A percentile compares a stretch with the other conserved stretches of the same genome.
Conservation (phyloP, 331 rosid genomes). For the Malus hybrid region DNA sequence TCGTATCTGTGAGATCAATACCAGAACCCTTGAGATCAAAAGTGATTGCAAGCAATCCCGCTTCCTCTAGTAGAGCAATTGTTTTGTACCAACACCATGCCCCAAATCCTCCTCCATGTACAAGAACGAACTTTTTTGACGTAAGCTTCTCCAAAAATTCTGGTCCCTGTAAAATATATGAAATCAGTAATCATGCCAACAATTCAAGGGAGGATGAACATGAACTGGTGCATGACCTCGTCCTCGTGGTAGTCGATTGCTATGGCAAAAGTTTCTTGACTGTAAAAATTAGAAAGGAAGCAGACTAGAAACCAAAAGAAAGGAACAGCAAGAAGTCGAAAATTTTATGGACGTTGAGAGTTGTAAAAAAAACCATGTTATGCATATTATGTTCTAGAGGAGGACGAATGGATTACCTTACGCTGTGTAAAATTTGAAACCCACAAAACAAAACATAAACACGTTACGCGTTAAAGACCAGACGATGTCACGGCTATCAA, state of each 20-base stretch:
- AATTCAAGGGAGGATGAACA: neutral
- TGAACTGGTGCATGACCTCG: neutral
- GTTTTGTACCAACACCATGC: conserved; percentile 99
- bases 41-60: conserved; percentile 66
- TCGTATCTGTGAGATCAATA: conserved; percentile 78
- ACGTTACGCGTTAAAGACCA: neutral
- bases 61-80: conserved; percentile 72
- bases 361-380: neutral
- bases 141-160: conserved; percentile 54
- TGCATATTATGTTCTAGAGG: neutral
- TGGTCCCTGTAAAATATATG: conserved; percentile 31
- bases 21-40: conserved; percentile 93
- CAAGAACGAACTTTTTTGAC: conserved; percentile 58
- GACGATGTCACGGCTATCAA: neutral
- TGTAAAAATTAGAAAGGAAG: neutral
- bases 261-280: neutral
- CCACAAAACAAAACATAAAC: neutral
- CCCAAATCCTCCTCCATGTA: conserved; percentile 98
- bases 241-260: neutral
- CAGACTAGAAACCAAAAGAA: neutral
- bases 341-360: neutral
- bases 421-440: neutral
- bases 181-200: neutral
- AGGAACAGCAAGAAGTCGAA: neutral
- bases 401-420: neutral